Evolutionary conservation across 1,284 basidiomycete species (phyloP).

Genomic region (Ustilago curta): DNA sequence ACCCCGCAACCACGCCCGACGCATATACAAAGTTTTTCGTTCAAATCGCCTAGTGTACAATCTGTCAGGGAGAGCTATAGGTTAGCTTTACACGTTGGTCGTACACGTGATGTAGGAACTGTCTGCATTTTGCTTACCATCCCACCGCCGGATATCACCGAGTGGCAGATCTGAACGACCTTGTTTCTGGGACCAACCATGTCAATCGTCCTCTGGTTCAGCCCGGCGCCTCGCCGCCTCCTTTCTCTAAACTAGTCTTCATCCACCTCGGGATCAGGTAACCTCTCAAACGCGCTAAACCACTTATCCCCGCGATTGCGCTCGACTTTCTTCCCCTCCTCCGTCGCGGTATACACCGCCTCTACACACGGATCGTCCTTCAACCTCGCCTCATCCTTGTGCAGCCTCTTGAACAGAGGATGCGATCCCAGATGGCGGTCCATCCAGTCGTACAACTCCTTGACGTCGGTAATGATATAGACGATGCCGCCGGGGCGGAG

Average conservation of each 20-base stretch:
- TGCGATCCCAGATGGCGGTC: constrained; percentile 84
- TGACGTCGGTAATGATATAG: constrained; percentile 98
- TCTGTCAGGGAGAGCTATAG: too few species aligned
- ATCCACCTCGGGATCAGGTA: constrained; percentile 42
- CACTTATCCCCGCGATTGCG: constrained; percentile 90
- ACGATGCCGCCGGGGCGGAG: constrained; percentile 90
- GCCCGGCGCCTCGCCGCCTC: too few species aligned
- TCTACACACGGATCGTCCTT: constrained; percentile 72
- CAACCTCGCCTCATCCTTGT: constrained; percentile 74
- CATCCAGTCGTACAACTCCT: constrained; percentile 97
- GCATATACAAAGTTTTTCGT: too few species aligned
- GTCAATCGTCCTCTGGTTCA: too few species aligned
- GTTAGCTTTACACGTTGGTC: too few species aligned
- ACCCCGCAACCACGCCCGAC: too few species aligned
- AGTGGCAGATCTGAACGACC: too few species aligned
- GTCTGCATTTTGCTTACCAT: too few species aligned
- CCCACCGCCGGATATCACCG: too few species aligned
- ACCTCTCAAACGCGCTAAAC: constrained; percentile 80
- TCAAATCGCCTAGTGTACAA: too few species aligned
- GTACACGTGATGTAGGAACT: too few species aligned
- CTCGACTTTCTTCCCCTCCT: constrained; percentile 96
- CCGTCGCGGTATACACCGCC: constrained; percentile 73
- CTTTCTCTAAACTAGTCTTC: constrained; percentile 17
- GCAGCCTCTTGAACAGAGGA: constrained; percentile 85
- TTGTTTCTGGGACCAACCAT: too few species aligned